Evolutionary conservation across 805 yeast genomes (phyloP).

Genomic region (Metschnikowia gelsemii): DNA sequence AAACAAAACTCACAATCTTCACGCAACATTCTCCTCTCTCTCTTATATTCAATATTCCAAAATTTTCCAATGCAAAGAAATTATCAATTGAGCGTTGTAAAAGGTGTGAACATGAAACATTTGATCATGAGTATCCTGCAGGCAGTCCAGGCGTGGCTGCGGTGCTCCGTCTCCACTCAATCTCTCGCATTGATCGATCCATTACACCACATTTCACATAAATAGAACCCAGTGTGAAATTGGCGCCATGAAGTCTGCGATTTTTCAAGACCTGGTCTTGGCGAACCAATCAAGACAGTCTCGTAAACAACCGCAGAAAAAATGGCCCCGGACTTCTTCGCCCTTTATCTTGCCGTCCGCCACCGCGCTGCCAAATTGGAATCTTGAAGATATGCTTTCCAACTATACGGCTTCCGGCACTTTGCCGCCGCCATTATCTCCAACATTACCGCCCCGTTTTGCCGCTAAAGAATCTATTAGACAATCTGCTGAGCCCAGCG

Average conservation of each 20-base stretch:
- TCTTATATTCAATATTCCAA: too few species aligned
- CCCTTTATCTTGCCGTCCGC: conserved; percentile 13
- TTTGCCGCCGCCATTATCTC: conserved; percentile 41
- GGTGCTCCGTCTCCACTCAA: not conserved
- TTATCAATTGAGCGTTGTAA: too few species aligned
- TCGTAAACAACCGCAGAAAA: conserved; percentile 11
- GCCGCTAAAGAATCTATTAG: conserved; percentile 1
- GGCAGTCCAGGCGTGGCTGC: too few species aligned
- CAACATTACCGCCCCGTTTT: conserved; percentile 34
- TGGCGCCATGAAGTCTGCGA: conserved; percentile 22
- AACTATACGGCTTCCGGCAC: conserved; percentile 33
- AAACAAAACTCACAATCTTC: too few species aligned
- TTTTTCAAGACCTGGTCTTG: conserved; percentile 18
- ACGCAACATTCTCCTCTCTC: too few species aligned
- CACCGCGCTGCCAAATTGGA: conserved; percentile 27
- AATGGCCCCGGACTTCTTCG: conserved; percentile 15
- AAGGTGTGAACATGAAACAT: too few species aligned
- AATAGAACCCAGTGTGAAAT: not conserved
- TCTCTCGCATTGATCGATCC: not conserved
- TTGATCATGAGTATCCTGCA: too few species aligned
- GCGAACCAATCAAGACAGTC: conserved; percentile 12
- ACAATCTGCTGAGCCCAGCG: conserved; percentile 1
- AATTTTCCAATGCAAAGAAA: too few species aligned
- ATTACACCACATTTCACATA: not conserved
- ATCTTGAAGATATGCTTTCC: conserved; percentile 38